A percentile compares a stretch with the other conserved stretches of the same genome.
Conservation (phyloP, 371 early-diverging fungal genomes). For the Circinella umbellata region DNA sequence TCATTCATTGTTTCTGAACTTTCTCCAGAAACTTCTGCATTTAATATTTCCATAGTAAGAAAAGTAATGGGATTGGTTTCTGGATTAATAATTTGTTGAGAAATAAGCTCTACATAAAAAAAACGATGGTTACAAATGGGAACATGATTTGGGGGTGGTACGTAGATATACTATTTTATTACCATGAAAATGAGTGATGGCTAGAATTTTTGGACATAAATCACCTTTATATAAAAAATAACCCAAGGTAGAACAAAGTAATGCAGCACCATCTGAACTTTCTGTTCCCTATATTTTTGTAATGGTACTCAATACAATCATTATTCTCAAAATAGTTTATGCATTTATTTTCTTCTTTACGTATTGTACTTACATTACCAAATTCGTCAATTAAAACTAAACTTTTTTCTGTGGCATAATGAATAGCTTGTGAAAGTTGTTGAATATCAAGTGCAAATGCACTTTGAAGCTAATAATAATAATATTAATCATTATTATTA, state of each 20-base stretch:
- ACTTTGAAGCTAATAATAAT: constrained; percentile 59
- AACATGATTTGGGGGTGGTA: too few species aligned
- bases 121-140: too few species aligned
- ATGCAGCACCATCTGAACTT: constrained; percentile 60
- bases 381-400: constrained; percentile 73
- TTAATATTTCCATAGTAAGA: constrained; percentile 37
- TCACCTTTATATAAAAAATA: constrained; percentile 44
- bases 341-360: too few species aligned
- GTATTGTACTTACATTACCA: constrained; percentile 38
- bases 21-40: constrained; percentile 2
- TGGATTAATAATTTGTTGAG: constrained; percentile 9
- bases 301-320: too few species aligned
- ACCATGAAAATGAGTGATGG: constrained; percentile 75
- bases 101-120: constrained; percentile 18
- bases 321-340: too few species aligned
- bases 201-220: constrained; percentile 53
- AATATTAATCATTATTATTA: not conserved
- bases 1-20: constrained; percentile 23
- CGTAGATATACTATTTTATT: constrained; percentile 3
- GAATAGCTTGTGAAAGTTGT: constrained; percentile 63
- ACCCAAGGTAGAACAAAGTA: constrained; percentile 64
- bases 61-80: constrained; percentile 17
- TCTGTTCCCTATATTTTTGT: constrained; percentile 39
- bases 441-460: constrained; percentile 75
- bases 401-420: constrained; percentile 53